Evolutionary conservation across 495 filamentous ascomycete genomes (phyloP).

Genomic region (Hypomontagnella submonticulosa): DNA sequence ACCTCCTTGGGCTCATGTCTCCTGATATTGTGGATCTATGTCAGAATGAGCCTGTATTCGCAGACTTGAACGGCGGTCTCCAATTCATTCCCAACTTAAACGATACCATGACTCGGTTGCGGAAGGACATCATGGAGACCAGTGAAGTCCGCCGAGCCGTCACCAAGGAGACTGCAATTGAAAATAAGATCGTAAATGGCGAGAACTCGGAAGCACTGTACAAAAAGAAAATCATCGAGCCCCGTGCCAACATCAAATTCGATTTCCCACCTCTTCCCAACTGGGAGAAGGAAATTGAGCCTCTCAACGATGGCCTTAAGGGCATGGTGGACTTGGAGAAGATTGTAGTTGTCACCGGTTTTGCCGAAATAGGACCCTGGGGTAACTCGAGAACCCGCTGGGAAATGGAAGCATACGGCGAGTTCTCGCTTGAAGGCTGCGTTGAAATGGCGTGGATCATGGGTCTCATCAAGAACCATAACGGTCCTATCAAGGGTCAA

Average conservation of each 20-base stretch:
- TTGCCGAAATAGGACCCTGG: constrained; percentile 96
- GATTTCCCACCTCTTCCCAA: constrained; percentile 90
- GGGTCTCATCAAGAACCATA: constrained; percentile 98
- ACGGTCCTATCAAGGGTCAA: constrained; percentile 97
- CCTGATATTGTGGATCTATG: constrained; percentile 94
- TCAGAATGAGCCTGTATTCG: constrained; percentile 94
- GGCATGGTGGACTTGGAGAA: constrained; percentile 99
- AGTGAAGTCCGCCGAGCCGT: constrained; percentile 94
- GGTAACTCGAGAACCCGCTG: constrained; percentile 97
- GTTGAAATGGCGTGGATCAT: constrained; percentile 99
- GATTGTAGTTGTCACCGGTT: constrained; percentile 97
- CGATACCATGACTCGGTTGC: constrained; percentile 86
- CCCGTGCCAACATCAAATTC: constrained; percentile 96
- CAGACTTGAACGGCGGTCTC: constrained; percentile 95
- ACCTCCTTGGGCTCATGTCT: constrained; percentile 95
- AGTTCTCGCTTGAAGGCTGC: constrained; percentile 97
- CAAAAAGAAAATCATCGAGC: constrained; percentile 90
- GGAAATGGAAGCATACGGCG: constrained; percentile 98
- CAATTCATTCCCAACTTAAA: constrained; percentile 99
- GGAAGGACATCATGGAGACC: constrained; percentile 91
- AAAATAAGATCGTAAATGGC: constrained; percentile 97
- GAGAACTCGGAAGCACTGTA: constrained; percentile 92
- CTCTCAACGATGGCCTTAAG: constrained; percentile 85
- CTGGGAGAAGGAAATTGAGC: constrained; percentile 90
- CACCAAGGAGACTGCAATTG: constrained; percentile 93